Conservation (phyloP, 2,329 filamentous ascomycete species). For the Niveomyces coronatus region DNA sequence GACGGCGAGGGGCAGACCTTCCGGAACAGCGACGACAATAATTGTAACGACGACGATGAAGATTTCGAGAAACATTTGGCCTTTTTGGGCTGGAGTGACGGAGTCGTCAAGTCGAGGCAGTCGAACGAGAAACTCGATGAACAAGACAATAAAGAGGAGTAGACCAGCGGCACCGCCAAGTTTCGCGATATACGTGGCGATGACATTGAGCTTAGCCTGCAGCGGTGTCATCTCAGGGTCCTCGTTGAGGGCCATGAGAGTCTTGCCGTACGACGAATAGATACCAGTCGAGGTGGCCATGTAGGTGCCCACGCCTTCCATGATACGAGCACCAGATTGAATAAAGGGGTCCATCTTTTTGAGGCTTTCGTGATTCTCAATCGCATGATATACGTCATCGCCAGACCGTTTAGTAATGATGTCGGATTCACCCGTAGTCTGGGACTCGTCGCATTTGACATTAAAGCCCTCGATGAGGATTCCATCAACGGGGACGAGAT, state of each 20-base stretch:
- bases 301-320: constrained; percentile 67
- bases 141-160: constrained; percentile 70
- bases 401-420: constrained; percentile 57
- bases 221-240: constrained; percentile 66
- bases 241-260: constrained; percentile 62
- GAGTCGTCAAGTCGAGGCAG: constrained; percentile 41
- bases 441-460: constrained; percentile 68
- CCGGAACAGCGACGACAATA: constrained; percentile 69
- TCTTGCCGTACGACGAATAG: constrained; percentile 66
- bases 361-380: constrained; percentile 53
- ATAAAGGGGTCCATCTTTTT: constrained; percentile 76
- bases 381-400: constrained; percentile 59
- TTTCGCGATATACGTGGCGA: constrained; percentile 70
- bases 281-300: constrained; percentile 64
- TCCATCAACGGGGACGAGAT: constrained; percentile 65
- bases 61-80: constrained; percentile 65
- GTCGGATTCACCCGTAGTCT: constrained; percentile 71
- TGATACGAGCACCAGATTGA: constrained; percentile 70
- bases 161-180: constrained; percentile 68
- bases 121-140: constrained; percentile 73
- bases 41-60: constrained; percentile 72
- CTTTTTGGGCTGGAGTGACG: constrained; percentile 58
- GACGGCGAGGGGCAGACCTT: constrained; percentile 68
- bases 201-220: constrained; percentile 63
- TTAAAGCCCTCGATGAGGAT: constrained; percentile 63